Percentiles rank a stretch among this genome's conserved stretches.
Evolutionary conservation across 371 early-diverging fungal species (phyloP).

Genomic region (Chytridiales sp.): DNA sequence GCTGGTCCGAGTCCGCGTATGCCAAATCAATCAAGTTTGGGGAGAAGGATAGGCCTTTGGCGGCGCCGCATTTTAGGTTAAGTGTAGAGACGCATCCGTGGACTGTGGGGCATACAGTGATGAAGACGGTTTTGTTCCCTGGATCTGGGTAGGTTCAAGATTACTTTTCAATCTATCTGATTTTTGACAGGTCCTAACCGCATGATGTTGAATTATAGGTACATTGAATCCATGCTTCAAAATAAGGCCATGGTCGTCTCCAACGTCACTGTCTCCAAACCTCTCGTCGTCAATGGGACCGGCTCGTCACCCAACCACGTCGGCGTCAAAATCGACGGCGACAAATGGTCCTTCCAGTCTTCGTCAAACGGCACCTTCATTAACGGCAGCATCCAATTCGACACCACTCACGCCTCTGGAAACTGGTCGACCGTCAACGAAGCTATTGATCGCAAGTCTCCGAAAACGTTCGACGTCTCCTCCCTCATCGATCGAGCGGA

Average conservation of each 20-base stretch:
- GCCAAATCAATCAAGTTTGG: neutral
- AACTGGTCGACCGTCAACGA: neutral
- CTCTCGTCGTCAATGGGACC: slow-evolving; percentile 10
- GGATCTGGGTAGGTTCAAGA: slow-evolving; percentile 12
- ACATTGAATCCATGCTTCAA: slow-evolving; percentile 15
- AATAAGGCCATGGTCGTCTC: slow-evolving; percentile 10
- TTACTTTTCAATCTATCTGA: slow-evolving; percentile 1
- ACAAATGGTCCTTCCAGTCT: neutral
- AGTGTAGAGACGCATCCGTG: slow-evolving; percentile 8
- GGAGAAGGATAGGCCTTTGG: neutral
- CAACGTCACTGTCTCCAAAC: slow-evolving; percentile 5
- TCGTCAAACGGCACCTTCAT: slow-evolving; percentile 8
- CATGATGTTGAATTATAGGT: too few relatives aligned
- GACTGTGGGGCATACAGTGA: slow-evolving; percentile 10
- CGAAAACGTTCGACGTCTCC: neutral
- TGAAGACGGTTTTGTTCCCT: slow-evolving; percentile 13
- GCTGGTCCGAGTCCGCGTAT: slow-evolving; percentile 6
- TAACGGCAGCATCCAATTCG: slow-evolving; percentile 2
- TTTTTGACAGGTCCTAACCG: neutral
- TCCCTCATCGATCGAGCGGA: neutral
- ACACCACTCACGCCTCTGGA: slow-evolving; percentile 7
- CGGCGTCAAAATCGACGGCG: slow-evolving; percentile 2
- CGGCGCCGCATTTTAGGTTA: slow-evolving; percentile 6
- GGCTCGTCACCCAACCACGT: slow-evolving; percentile 5
- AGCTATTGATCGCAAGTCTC: neutral